Percentiles rank a stretch among this genome's conserved stretches.
Conservation (phyloP, 495 filamentous ascomycete species). For the Hypoxylon fuscum region DNA sequence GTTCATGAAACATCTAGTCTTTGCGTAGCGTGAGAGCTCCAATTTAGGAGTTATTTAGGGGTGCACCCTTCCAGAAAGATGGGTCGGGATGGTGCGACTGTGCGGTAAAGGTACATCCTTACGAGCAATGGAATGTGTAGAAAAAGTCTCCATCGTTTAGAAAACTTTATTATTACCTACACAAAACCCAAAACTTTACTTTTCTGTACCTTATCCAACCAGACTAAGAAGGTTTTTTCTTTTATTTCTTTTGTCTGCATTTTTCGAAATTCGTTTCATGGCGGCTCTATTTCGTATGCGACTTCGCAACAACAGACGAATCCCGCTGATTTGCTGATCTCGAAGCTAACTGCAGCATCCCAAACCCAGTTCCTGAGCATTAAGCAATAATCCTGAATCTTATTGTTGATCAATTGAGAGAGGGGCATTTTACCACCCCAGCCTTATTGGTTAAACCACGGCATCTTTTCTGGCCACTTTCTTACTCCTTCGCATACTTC, state of each 20-base stretch:
- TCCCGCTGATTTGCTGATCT: slow-evolving; percentile 19
- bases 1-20: slow-evolving; percentile 37
- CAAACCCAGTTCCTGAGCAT: slow-evolving; percentile 28
- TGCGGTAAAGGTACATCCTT: neutral
- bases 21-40: slow-evolving; percentile 24
- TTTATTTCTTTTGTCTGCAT: neutral
- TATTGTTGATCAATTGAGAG: slow-evolving; percentile 36
- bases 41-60: slow-evolving; percentile 15
- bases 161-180: too few relatives aligned
- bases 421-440: slow-evolving; percentile 25
- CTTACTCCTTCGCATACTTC: slow-evolving; percentile 8
- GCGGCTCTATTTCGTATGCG: neutral
- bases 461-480: slow-evolving; percentile 13
- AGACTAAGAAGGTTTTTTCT: neutral
- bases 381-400: slow-evolving; percentile 37
- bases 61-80: slow-evolving; percentile 10
- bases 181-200: too few relatives aligned
- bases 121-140: too few relatives aligned
- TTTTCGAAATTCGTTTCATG: neutral
- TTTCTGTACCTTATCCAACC: too few relatives aligned
- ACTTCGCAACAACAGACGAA: slow-evolving; percentile 3
- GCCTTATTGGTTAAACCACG: slow-evolving; percentile 23
- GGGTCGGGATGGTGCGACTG: slow-evolving; percentile 20
- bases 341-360: slow-evolving; percentile 14
- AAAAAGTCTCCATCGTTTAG: too few relatives aligned